Base-by-base conservation (phyloP, 2,329 filamentous ascomycete species). In the Pezicula neosporulosa region DNA sequence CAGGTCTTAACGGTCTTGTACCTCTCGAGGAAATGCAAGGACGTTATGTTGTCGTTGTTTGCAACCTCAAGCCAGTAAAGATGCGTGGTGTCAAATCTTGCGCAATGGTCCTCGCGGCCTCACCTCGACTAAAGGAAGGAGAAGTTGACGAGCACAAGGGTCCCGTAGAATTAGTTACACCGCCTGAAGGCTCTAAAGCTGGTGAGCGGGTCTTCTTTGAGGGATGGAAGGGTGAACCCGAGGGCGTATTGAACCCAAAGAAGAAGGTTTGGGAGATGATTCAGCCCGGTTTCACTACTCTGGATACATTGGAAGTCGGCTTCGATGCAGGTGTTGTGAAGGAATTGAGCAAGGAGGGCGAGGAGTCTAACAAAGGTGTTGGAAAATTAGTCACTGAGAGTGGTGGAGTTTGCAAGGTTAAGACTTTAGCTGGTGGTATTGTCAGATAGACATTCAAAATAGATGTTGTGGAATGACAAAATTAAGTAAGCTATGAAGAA, bases 261-360 rank as follows among this genome's bases (percentile, higher is more conserved):
- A 99, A 97, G 85, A 97, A 97, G 85, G 77, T 97, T 55, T 97
- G 93, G 92, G 94, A 99, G 79, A 90, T 81, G 9, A 90, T 96
- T 73, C 93, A 97, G 78, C 91, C 92, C 1, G 94, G 93, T 0
- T 97, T 97, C 75, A 96, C 89, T 28, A 99, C 93, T 7, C 96
- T 87, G 1, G 86, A 87, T 7, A 72, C 71, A 44, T 77, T 93
- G 47, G 88, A 92, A 72, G 93, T 96, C 35, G 91, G 81, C 0
- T 99, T 97, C 67, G 89, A 97, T 64, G 89, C 88, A 3, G 79
- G 73, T 42, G 84, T 77, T 43, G 89, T 96, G 35, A 86, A 89
- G 71, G 83, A 87, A 70, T 75, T 93, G 53, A 85, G 86, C 64
- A 87, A 87, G 69, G 81, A 85, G 56, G 88, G 79, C 45, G 76